These are phyloP conservation scores for Talaromyces proteolyticus DNA, from an alignment of 495 filamentous ascomycete genomes.

Conservation along the genomic window DNA sequence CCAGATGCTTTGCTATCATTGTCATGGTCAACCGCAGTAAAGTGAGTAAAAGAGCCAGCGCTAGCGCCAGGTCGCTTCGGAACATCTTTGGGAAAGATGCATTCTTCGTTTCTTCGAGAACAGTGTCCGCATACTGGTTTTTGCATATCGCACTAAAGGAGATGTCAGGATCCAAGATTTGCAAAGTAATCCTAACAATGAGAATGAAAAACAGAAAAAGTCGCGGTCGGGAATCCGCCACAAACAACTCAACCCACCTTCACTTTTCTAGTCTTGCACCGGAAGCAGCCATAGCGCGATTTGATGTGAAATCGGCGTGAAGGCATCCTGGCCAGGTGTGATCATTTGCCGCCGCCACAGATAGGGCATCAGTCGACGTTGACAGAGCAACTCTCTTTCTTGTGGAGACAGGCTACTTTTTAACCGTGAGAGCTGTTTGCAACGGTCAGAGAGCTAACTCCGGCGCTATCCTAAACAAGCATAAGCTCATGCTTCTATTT, in stretches of 20 bases:
- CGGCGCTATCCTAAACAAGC: too few relatives aligned
- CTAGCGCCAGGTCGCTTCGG: not conserved
- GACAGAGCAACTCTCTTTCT: too few relatives aligned
- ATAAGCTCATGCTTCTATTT: too few relatives aligned
- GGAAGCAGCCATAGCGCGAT: constrained; percentile 30
- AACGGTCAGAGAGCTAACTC: too few relatives aligned
- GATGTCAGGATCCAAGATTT: not conserved
- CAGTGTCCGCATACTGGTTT: constrained; percentile 18
- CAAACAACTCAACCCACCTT: constrained; percentile 17
- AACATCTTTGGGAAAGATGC: not conserved
- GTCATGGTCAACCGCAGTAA: not conserved
- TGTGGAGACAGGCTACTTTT: too few relatives aligned
- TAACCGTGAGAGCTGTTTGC: too few relatives aligned
- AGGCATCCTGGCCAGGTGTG: not conserved
- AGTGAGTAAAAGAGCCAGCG: too few relatives aligned
- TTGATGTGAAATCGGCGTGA: constrained; percentile 28
- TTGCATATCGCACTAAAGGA: not conserved
- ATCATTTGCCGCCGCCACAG: too few relatives aligned
- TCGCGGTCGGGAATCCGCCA: not conserved
- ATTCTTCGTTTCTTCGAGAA: constrained; percentile 7
- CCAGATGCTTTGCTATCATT: not conserved
- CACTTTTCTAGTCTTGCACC: constrained; percentile 33
- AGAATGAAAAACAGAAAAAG: not conserved
- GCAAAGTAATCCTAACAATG: constrained; percentile 11
- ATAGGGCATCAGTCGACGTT: too few relatives aligned